Evolutionary conservation across 176 grass and related monocot species (phyloP).

Genomic region (Carex littledalei): DNA sequence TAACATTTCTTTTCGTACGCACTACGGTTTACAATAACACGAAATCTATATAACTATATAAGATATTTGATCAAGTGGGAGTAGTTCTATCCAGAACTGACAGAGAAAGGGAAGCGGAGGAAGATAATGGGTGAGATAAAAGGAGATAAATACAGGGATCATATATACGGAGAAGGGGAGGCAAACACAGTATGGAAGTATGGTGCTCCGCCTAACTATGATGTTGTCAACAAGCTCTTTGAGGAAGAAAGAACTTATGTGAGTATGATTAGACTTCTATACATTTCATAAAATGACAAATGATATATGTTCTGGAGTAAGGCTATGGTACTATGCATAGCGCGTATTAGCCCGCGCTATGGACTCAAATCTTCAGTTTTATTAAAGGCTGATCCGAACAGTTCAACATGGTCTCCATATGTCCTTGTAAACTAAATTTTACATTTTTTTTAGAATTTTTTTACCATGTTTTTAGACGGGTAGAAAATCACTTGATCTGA

Average conservation of each 20-base stretch:
- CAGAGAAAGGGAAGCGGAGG: neutral
- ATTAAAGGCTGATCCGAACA: no score
- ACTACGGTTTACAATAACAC: neutral
- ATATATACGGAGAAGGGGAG: constrained; percentile 62
- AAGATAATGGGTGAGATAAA: constrained; percentile 2
- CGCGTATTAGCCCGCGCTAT: no score
- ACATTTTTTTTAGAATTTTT: no score
- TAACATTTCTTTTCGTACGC: no score
- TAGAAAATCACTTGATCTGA: no score
- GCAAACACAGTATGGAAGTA: constrained; percentile 48
- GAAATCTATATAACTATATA: neutral
- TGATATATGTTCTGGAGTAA: neutral
- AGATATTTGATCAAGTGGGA: neutral
- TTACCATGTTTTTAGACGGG: no score
- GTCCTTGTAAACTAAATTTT: no score
- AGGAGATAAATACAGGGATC: constrained; percentile 60
- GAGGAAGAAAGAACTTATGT: constrained; percentile 62
- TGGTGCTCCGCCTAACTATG: constrained; percentile 66
- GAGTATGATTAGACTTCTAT: neutral
- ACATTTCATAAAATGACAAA: neutral
- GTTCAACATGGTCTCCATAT: no score
- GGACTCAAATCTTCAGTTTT: no score
- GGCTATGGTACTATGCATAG: no score
- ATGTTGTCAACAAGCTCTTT: constrained; percentile 66
- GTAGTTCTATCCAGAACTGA: neutral